phyloP scores from a whole-genome alignment of 2,329 filamentous ascomycete species.

The Penicillium sp. region DNA sequence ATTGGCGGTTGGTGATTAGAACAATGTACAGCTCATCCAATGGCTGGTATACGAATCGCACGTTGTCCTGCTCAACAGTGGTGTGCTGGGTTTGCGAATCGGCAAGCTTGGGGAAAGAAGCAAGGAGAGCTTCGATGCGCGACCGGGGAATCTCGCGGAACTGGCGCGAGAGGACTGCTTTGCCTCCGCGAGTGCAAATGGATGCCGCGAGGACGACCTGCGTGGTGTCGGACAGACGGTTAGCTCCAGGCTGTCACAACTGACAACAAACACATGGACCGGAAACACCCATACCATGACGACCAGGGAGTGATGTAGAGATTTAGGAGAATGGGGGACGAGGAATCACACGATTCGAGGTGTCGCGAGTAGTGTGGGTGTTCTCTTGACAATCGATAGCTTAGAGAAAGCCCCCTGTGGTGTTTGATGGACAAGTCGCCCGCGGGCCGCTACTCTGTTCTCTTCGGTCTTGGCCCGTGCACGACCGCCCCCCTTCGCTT shows the following conservation, averaged over 20 bases:
- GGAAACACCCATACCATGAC: slow-evolving; percentile 34
- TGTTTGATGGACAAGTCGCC: slow-evolving; percentile 24
- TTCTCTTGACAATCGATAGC: background rate
- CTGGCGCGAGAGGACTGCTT: slow-evolving; percentile 95
- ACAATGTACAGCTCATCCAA: slow-evolving; percentile 99
- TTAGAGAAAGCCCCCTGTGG: slow-evolving; percentile 15
- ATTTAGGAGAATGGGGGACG: background rate
- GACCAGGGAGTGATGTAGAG: background rate
- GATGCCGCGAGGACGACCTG: slow-evolving; percentile 98
- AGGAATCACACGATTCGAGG: background rate
- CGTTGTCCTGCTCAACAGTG: slow-evolving; percentile 98
- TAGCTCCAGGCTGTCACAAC: slow-evolving; percentile 11
- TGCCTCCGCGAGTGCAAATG: slow-evolving; percentile 97
- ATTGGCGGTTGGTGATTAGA: slow-evolving; percentile 98
- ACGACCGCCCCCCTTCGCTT: slow-evolving; percentile 40
- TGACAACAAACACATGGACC: background rate
- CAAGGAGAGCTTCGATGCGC: slow-evolving; percentile 91
- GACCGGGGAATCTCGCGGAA: slow-evolving; percentile 98
- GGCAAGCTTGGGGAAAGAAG: slow-evolving; percentile 96
- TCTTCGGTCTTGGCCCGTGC: slow-evolving; percentile 42
- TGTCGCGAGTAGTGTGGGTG: background rate
- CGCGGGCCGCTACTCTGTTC: slow-evolving; percentile 43
- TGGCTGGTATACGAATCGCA: slow-evolving; percentile 98
- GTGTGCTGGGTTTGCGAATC: slow-evolving; percentile 97
- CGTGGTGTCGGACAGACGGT: slow-evolving; percentile 24